Percentiles rank a stretch among this genome's conserved stretches.
phyloP scores from a whole-genome alignment of 345 rosid species.

The Brassica napus region Da-Ae NC_063440.1:22957501-22958000 shows the following conservation, averaged over 20 bases:
- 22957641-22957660: background rate
- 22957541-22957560: background rate
- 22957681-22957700: background rate
- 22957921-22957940: background rate
- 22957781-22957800: background rate
- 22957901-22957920: background rate
- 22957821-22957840: background rate
- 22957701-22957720: background rate
- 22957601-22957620: background rate
- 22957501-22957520: background rate
- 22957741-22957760: background rate
- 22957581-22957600: background rate
- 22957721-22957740: background rate
- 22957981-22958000: background rate
- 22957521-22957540: background rate
- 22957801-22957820: background rate
- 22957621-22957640: conserved; percentile 1
- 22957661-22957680: background rate
- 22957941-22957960: background rate
- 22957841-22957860: background rate
- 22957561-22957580: background rate
- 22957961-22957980: background rate
- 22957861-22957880: background rate
- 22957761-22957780: background rate
- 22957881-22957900: background rate